A percentile compares a stretch with the other conserved stretches of the same genome.
Conservation (phyloP, 2,329 filamentous ascomycete species). For the Beauveria brongniartii region DNA sequence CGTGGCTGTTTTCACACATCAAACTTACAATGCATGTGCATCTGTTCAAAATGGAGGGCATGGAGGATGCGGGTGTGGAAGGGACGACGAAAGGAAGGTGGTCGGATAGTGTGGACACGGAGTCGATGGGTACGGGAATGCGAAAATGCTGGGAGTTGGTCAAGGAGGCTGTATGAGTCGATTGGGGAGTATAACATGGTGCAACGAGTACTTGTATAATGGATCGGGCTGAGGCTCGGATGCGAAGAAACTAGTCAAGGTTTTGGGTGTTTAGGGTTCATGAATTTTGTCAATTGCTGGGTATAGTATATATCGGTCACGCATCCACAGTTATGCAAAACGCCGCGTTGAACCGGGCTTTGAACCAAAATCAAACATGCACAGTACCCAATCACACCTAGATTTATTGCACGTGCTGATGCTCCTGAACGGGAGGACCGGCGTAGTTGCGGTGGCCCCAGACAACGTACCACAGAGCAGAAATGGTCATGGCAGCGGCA, state of each 20-base stretch:
- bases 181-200: background rate
- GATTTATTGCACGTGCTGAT: slow-evolving; percentile 15
- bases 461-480: slow-evolving; percentile 57
- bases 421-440: slow-evolving; percentile 46
- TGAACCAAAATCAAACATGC: background rate
- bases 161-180: slow-evolving; percentile 14
- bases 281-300: background rate
- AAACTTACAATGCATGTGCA: slow-evolving; percentile 51
- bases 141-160: slow-evolving; percentile 46
- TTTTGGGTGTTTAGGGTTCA: background rate
- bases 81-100: slow-evolving; percentile 26
- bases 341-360: background rate
- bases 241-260: background rate
- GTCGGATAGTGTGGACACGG: slow-evolving; percentile 32
- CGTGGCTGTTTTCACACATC: slow-evolving; percentile 51
- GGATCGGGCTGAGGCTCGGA: background rate
- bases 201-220: background rate
- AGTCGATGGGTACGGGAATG: slow-evolving; percentile 53
- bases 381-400: background rate
- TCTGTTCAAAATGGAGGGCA: slow-evolving; percentile 32
- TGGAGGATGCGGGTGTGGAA: background rate
- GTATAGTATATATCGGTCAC: slow-evolving; percentile 7
- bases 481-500: slow-evolving; percentile 53
- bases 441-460: slow-evolving; percentile 64
- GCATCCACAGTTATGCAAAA: slow-evolving; percentile 2